Conservation (phyloP, 108 stramenopile species). For the Cyclotella distinguenda region DNA sequence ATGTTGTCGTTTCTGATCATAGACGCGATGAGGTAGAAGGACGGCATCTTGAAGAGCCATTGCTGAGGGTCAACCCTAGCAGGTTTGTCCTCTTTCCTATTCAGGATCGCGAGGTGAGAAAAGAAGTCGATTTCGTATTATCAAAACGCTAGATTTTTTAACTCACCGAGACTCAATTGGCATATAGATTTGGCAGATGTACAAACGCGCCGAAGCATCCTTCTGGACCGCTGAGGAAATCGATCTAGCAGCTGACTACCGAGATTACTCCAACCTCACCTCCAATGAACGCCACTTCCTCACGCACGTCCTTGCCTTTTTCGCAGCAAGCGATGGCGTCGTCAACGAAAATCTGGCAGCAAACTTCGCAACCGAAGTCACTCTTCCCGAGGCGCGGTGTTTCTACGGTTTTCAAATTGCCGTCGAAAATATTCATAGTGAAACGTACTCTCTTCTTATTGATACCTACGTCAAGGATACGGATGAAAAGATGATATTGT, state of each 20-base stretch:
- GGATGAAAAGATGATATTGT: constrained; percentile 74
- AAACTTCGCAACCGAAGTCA: constrained; percentile 97
- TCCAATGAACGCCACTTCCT: constrained; percentile 97
- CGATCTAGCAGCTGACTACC: constrained; percentile 92
- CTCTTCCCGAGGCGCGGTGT: constrained; percentile 95
- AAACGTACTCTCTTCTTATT: constrained; percentile 98
- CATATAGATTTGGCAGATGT: constrained; percentile 89
- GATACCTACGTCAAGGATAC: constrained; percentile 97
- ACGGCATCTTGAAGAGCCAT: constrained; percentile 53
- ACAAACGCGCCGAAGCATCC: constrained; percentile 99
- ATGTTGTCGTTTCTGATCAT: too few relatives aligned
- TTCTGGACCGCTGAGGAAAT: constrained; percentile 99
- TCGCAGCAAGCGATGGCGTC: constrained; percentile 99
- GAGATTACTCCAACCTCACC: constrained; percentile 92
- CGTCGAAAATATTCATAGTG: constrained; percentile 99
- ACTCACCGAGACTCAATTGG: background rate
- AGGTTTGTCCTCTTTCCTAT: constrained; percentile 99
- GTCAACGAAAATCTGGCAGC: constrained; percentile 98
- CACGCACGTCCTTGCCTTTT: constrained; percentile 98
- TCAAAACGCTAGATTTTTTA: background rate
- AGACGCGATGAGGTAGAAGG: constrained; percentile 66
- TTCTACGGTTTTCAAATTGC: constrained; percentile 99
- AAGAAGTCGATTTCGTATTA: background rate
- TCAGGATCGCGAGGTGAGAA: constrained; percentile 90
- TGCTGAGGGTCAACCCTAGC: constrained; percentile 80